A percentile compares a stretch with the other conserved stretches of the same genome.
phyloP scores from a whole-genome alignment of 306 rosid species.

The Sesbania bispinosa region DNA sequence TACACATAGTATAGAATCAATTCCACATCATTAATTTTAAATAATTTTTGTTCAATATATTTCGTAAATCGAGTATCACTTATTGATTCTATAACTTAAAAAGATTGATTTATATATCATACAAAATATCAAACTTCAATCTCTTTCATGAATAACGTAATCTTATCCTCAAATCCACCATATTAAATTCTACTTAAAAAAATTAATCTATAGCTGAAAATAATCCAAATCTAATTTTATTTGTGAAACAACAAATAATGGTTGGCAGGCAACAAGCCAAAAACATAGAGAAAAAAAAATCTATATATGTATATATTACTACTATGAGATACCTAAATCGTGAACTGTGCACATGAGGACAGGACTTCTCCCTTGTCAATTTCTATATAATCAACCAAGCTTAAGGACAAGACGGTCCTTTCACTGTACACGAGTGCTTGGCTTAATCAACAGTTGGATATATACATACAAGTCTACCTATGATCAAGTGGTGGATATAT shows the following conservation, averaged over 20 bases:
- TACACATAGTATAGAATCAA: too few relatives aligned
- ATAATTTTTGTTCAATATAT: too few relatives aligned
- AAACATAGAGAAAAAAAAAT: background rate
- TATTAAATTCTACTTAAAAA: background rate
- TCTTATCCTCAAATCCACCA: constrained; percentile 3
- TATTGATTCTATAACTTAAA: too few relatives aligned
- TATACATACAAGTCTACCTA: too few relatives aligned
- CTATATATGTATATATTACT: background rate
- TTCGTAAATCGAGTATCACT: too few relatives aligned
- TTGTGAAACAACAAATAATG: background rate
- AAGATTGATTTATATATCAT: background rate
- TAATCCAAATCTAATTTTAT: background rate
- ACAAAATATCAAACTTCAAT: background rate
- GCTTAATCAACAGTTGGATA: background rate
- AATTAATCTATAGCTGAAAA: background rate
- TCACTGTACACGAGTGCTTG: background rate
- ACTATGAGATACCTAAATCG: background rate
- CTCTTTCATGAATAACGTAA: constrained; percentile 13
- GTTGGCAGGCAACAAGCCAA: constrained; percentile 22
- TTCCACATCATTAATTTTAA: too few relatives aligned
- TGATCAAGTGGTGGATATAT: too few relatives aligned
- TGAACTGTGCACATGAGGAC: background rate
- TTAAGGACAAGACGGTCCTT: constrained; percentile 10
- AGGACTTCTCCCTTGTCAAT: background rate
- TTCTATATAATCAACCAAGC: background rate